Percentiles rank a stretch among this genome's conserved stretches.
These are phyloP conservation scores for Phytophthora agathidicida DNA, from an alignment of 352 stramenopile genomes.

Conservation along the genomic window DNA sequence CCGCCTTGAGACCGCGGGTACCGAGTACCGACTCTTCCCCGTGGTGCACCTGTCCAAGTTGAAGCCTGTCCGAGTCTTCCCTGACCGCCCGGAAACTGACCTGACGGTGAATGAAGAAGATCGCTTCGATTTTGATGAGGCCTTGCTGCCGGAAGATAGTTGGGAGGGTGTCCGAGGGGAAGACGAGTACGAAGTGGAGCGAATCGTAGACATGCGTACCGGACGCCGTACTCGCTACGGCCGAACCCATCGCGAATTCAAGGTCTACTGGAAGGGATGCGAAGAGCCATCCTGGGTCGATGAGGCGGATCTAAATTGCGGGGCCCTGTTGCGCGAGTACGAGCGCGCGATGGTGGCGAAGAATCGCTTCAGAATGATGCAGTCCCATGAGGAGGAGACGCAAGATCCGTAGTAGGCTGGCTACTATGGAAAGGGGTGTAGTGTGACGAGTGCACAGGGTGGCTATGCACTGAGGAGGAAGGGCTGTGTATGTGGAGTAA, in stretches of 20 bases:
- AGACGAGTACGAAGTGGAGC: slow-evolving; percentile 10
- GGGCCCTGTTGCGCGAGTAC: slow-evolving; percentile 2
- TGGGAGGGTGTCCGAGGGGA: not conserved
- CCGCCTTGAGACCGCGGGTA: slow-evolving; percentile 1
- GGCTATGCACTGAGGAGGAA: not conserved
- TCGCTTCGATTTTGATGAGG: slow-evolving; percentile 30
- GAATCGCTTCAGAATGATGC: slow-evolving; percentile 7
- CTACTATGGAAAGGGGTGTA: not conserved
- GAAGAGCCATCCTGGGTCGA: slow-evolving; percentile 6
- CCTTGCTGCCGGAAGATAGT: slow-evolving; percentile 19
- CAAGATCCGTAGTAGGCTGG: not conserved
- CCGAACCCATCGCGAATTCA: slow-evolving; percentile 3
- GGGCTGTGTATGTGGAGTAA: not conserved
- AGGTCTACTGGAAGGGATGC: slow-evolving; percentile 16
- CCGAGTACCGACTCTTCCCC: slow-evolving; percentile 17
- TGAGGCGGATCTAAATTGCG: slow-evolving; percentile 17
- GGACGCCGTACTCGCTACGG: slow-evolving; percentile 3
- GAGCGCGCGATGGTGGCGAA: not conserved
- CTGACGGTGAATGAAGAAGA: not conserved
- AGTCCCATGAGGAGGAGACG: not conserved
- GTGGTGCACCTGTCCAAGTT: slow-evolving; percentile 29
- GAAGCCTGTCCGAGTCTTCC: slow-evolving; percentile 1
- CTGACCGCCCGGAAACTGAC: not conserved
- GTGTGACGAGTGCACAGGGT: not conserved
- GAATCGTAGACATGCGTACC: slow-evolving; percentile 1